These are phyloP conservation scores for Neocucurbitaria cava DNA, from an alignment of 2,329 filamentous ascomycete genomes.

Conservation along the genomic window DNA sequence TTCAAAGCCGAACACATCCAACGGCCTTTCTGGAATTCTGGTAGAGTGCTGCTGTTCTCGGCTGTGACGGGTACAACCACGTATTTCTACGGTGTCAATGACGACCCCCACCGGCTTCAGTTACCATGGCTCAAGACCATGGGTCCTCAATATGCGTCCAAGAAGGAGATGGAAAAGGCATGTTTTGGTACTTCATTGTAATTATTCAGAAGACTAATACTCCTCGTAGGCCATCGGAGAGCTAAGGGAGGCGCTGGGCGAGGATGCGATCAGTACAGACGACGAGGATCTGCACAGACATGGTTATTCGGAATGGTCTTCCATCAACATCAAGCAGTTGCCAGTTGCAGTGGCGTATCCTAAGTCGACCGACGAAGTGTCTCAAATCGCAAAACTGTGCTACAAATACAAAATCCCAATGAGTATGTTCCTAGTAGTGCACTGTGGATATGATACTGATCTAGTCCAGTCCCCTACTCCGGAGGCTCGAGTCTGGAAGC, in stretches of 20 bases:
- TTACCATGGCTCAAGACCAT: slow-evolving; percentile 33
- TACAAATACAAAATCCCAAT: slow-evolving; percentile 81
- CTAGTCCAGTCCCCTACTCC: slow-evolving; percentile 72
- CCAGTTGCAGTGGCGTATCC: slow-evolving; percentile 73
- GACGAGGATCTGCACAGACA: slow-evolving; percentile 69
- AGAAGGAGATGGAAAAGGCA: slow-evolving; percentile 60
- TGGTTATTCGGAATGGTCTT: slow-evolving; percentile 75
- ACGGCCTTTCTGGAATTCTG: slow-evolving; percentile 56
- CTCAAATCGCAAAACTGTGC: slow-evolving; percentile 72
- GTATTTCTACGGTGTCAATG: slow-evolving; percentile 58
- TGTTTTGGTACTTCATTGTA: background rate
- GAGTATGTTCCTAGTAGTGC: slow-evolving; percentile 38
- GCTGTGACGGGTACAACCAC: slow-evolving; percentile 60
- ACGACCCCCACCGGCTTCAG: slow-evolving; percentile 41
- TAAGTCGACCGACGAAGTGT: slow-evolving; percentile 69
- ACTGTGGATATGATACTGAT: background rate
- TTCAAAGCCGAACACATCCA: slow-evolving; percentile 24
- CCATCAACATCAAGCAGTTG: slow-evolving; percentile 68
- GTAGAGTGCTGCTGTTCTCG: slow-evolving; percentile 56
- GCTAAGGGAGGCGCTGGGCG: slow-evolving; percentile 59
- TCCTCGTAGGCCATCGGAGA: slow-evolving; percentile 62
- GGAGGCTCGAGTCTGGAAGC: slow-evolving; percentile 87
- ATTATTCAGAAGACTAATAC: slow-evolving; percentile 7
- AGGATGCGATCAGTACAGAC: slow-evolving; percentile 69
- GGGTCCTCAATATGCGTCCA: slow-evolving; percentile 56